phyloP scores from a whole-genome alignment of 2,329 filamentous ascomycete genomes.

The Apiospora hydei region DNA sequence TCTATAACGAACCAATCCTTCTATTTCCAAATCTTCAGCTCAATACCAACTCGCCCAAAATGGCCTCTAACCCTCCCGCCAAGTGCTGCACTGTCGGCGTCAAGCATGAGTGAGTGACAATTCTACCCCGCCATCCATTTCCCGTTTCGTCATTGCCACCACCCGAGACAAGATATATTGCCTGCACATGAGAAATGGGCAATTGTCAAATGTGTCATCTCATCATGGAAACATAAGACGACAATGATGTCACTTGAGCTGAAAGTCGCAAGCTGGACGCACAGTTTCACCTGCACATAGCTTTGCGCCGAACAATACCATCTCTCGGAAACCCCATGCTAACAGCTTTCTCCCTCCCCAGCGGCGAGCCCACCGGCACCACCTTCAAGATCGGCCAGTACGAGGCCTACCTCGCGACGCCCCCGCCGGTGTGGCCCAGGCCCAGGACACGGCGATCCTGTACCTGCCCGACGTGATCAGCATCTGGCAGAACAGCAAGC shows the following conservation, averaged over 20 bases:
- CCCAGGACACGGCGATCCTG: constrained; percentile 52
- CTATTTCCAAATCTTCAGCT: neutral
- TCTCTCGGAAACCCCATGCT: neutral
- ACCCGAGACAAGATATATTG: neutral
- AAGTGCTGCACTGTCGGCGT: constrained; percentile 61
- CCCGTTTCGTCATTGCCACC: neutral
- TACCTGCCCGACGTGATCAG: constrained; percentile 58
- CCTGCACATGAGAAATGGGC: neutral
- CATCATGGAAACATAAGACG: neutral
- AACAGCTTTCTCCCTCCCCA: constrained; percentile 36
- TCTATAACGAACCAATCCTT: too few relatives aligned
- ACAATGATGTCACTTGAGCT: neutral
- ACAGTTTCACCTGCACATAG: neutral
- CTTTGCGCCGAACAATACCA: neutral
- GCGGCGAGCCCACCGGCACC: constrained; percentile 57
- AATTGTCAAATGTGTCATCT: neutral
- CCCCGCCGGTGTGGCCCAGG: constrained; percentile 46
- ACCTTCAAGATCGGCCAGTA: constrained; percentile 54
- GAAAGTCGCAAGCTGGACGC: neutral
- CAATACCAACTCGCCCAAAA: constrained; percentile 37
- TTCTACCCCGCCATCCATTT: constrained; percentile 24
- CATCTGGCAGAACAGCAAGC: constrained; percentile 65
- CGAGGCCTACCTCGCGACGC: constrained; percentile 59
- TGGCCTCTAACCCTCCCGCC: constrained; percentile 62
- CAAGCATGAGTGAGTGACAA: constrained; percentile 58